These are phyloP conservation scores for Aspergillus phoenicis DNA, from an alignment of 2,329 filamentous ascomycete genomes.

Conservation along the genomic window DNA sequence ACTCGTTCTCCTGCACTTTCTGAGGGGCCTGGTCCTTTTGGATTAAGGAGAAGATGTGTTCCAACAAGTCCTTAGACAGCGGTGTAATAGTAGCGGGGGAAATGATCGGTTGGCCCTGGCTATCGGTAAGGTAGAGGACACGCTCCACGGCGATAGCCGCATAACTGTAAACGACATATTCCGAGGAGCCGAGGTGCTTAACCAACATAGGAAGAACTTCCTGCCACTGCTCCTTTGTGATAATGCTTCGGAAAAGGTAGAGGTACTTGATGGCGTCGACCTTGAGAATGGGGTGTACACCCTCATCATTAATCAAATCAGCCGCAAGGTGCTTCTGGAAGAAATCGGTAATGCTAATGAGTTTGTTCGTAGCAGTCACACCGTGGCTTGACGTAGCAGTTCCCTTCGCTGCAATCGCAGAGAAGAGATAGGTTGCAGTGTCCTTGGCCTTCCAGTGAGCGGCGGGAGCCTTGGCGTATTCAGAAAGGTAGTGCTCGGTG, in stretches of 20 bases:
- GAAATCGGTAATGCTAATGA: constrained; percentile 88
- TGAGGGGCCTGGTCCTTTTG: constrained; percentile 80
- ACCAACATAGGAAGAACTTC: constrained; percentile 86
- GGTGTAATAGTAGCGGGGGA: constrained; percentile 75
- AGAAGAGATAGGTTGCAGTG: constrained; percentile 95
- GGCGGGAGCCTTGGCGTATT: constrained; percentile 68
- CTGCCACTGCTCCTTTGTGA: constrained; percentile 90
- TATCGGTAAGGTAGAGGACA: constrained; percentile 79
- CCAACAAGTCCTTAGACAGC: constrained; percentile 80
- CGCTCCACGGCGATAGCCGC: constrained; percentile 96
- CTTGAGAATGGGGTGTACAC: constrained; percentile 81
- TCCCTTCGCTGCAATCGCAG: constrained; percentile 91
- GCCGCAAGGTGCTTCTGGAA: constrained; percentile 89
- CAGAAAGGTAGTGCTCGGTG: constrained; percentile 77
- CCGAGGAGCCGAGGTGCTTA: constrained; percentile 82
- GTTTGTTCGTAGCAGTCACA: constrained; percentile 84
- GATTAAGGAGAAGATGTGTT: constrained; percentile 88
- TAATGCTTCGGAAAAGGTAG: constrained; percentile 92
- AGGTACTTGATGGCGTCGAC: constrained; percentile 98
- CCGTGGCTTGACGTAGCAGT: constrained; percentile 83
- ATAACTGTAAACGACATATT: constrained; percentile 98
- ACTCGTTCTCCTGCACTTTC: constrained; percentile 98
- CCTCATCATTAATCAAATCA: constrained; percentile 74
- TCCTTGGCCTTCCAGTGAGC: constrained; percentile 96
- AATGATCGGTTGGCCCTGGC: constrained; percentile 76